These are phyloP conservation scores for Galerina sulciceps DNA, from an alignment of 768 basidiomycete species.

Conservation along the genomic window DNA sequence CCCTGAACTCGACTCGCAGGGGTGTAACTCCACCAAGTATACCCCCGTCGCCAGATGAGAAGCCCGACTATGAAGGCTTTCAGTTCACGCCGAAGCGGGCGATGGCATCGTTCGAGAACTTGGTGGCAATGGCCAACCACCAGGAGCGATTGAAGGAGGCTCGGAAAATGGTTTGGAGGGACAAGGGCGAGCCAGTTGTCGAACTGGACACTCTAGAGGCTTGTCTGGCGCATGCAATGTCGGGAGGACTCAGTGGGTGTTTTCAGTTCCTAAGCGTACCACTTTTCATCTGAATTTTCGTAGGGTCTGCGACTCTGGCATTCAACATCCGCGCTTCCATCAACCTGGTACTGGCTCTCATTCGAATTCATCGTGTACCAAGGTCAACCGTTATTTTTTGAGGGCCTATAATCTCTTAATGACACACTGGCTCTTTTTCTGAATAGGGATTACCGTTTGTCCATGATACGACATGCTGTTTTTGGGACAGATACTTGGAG, in stretches of 20 bases:
- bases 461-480: slow-evolving; percentile 77
- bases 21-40: slow-evolving; percentile 15
- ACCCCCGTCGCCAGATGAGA: slow-evolving; percentile 19
- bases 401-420: background rate
- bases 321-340: slow-evolving; percentile 84
- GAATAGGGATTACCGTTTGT: slow-evolving; percentile 62
- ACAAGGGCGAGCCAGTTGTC: slow-evolving; percentile 75
- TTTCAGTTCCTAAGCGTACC: background rate
- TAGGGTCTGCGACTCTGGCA: slow-evolving; percentile 83
- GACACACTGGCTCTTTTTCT: background rate
- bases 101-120: slow-evolving; percentile 81
- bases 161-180: slow-evolving; percentile 81
- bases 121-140: slow-evolving; percentile 84
- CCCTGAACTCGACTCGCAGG: background rate
- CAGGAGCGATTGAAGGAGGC: slow-evolving; percentile 76
- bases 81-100: slow-evolving; percentile 57
- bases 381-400: slow-evolving; percentile 47
- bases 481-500: slow-evolving; percentile 84
- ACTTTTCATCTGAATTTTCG: background rate
- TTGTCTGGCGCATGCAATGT: slow-evolving; percentile 71
- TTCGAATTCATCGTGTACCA: slow-evolving; percentile 68
- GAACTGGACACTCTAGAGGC: slow-evolving; percentile 66
- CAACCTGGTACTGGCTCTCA: slow-evolving; percentile 78
- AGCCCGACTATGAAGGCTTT: slow-evolving; percentile 19
- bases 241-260: slow-evolving; percentile 73